phyloP scores from a whole-genome alignment of 2,329 filamentous ascomycete genomes.

The Fusarium azukiicola region DNA sequence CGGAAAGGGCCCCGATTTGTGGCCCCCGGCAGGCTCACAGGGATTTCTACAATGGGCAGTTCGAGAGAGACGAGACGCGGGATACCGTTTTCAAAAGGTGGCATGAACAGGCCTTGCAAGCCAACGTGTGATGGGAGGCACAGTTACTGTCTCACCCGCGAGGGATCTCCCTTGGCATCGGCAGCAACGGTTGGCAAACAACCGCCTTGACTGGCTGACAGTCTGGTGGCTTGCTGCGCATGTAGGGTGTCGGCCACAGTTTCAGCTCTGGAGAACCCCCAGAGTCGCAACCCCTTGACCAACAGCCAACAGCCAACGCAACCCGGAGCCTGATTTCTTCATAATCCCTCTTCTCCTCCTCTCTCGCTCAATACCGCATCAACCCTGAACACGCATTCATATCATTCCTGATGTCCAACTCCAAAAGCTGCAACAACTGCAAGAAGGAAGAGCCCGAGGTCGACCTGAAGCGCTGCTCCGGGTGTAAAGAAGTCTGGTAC shows the following conservation, averaged over 20 bases:
- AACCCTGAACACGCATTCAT: neutral
- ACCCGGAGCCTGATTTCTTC: neutral
- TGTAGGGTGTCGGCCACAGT: neutral
- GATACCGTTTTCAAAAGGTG: neutral
- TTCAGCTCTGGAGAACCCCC: neutral
- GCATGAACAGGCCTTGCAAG: neutral
- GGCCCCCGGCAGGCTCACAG: neutral
- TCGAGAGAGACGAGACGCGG: neutral
- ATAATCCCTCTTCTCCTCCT: neutral
- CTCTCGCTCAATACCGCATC: neutral
- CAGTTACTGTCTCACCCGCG: neutral
- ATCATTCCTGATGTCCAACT: slow-evolving; percentile 20
- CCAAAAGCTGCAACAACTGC: slow-evolving; percentile 56
- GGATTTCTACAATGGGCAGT: neutral
- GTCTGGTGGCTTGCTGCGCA: neutral
- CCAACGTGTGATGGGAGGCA: neutral
- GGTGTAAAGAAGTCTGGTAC: slow-evolving; percentile 70
- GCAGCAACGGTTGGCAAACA: neutral
- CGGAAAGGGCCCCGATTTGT: neutral
- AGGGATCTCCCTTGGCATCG: slow-evolving; percentile 6
- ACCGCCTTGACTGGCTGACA: neutral
- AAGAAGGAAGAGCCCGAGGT: slow-evolving; percentile 54
- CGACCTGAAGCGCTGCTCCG: slow-evolving; percentile 66
- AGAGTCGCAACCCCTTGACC: neutral
- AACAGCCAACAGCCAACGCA: neutral